Percentiles rank a stretch among this genome's conserved stretches.
These are phyloP conservation scores for Mytilinidion resinicola DNA, from an alignment of 495 filamentous ascomycete species.

Conservation along the genomic window DNA sequence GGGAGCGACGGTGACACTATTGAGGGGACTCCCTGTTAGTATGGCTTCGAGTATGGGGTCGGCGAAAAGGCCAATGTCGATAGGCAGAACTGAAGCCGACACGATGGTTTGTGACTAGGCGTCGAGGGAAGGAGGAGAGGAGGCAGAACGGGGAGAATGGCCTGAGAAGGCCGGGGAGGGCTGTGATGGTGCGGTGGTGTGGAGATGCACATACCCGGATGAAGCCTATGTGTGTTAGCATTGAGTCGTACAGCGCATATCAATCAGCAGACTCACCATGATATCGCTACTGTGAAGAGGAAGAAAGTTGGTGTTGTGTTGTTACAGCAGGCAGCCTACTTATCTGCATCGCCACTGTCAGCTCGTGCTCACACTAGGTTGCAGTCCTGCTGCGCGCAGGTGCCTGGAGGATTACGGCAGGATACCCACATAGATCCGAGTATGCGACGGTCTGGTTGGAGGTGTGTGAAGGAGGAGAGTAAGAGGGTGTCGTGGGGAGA, in stretches of 20 bases:
- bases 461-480: too few relatives aligned
- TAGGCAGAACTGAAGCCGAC: too few relatives aligned
- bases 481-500: too few relatives aligned
- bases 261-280: constrained; percentile 24
- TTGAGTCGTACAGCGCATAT: neutral
- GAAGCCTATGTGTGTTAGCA: constrained; percentile 46
- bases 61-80: too few relatives aligned
- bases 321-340: constrained; percentile 21
- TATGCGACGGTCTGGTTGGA: too few relatives aligned
- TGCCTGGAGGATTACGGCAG: constrained; percentile 1
- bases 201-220: constrained; percentile 55
- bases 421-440: too few relatives aligned
- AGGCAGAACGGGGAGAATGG: neutral
- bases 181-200: neutral
- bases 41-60: too few relatives aligned
- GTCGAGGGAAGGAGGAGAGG: neutral
- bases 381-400: neutral
- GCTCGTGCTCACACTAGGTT: constrained; percentile 7
- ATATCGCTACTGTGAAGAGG: constrained; percentile 8
- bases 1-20: constrained; percentile 67
- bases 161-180: neutral
- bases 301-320: neutral
- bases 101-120: too few relatives aligned
- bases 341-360: constrained; percentile 18
- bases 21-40: neutral